Base-by-base conservation (phyloP, 129 eudicot species). In the Glebionis coronaria region DNA sequence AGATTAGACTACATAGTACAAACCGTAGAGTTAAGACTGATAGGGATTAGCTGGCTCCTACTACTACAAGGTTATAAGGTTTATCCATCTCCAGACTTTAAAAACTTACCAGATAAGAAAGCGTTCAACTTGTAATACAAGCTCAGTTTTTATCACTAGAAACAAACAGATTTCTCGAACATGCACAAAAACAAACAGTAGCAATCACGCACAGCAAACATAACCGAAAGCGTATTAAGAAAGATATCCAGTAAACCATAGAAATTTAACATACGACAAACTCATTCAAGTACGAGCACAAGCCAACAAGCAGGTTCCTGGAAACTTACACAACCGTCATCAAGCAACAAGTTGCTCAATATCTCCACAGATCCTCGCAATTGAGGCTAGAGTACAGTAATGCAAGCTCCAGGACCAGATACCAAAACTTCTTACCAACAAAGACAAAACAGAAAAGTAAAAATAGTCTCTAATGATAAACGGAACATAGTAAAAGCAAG, bases 361-460 rank as follows among this genome's bases (percentile, higher is more conserved):
- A 68, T 40, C 73, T 68, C 73, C 63, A 68, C 53, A 63, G 64
- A 62, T 76, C 77, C 82, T 69, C 78, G 51, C 61, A 50, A 78
- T 27, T 49, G 73, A 78, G 82, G 77, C 78, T 78, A 78, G 77
- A 23, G 64, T 46, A 63, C 77, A 47, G 63, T 18, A 50, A 58
- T 57, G 66, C 74, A 57, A 69, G 56, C 46, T 19, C 61, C 73
- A 57, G 44, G 31, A 57, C 66, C 55, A 44, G 28, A 57, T 28
- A 69, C 47, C 63, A 65, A 70, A 55, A 68, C 21, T 38, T 21
- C 72, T 52, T 29, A 12, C 38, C 72, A 35, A 35, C 64, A 64
- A 63, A 44, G 54, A 31, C 47, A 13, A 19, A 63, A 52, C 65
- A 70, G 14, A 44, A 19, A 31, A n/a, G 3, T 63, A 45, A 71